Evolutionary conservation across 2,329 filamentous ascomycete species (phyloP).

Genomic region (Stachybotrys echinatus): DNA sequence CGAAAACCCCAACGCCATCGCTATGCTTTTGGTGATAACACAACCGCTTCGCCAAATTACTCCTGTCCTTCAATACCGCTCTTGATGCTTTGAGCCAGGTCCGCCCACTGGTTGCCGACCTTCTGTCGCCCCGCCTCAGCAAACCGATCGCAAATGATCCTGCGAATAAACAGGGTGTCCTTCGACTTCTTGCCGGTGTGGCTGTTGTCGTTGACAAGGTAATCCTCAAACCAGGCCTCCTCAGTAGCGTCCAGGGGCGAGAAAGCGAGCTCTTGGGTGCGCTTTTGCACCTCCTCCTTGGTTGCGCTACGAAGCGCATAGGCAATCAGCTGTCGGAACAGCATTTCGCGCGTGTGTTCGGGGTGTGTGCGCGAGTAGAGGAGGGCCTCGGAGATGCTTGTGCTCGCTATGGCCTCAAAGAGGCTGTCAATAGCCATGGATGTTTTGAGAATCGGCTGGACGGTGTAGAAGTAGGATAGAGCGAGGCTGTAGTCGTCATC

Average conservation of each 20-base stretch:
- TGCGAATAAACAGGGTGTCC: slow-evolving; percentile 70
- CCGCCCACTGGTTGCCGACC: slow-evolving; percentile 40
- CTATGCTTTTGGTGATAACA: slow-evolving; percentile 11
- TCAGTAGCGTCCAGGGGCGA: slow-evolving; percentile 67
- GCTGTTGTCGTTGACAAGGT: slow-evolving; percentile 59
- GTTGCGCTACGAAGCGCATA: slow-evolving; percentile 44
- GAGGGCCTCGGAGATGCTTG: slow-evolving; percentile 67
- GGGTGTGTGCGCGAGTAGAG: slow-evolving; percentile 65
- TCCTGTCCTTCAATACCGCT: slow-evolving; percentile 31
- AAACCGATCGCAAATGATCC: slow-evolving; percentile 61
- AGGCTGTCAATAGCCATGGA: slow-evolving; percentile 58
- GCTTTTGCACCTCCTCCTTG: slow-evolving; percentile 39
- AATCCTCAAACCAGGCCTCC: slow-evolving; percentile 69
- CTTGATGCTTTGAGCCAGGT: slow-evolving; percentile 46
- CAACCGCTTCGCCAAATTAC: slow-evolving; percentile 10
- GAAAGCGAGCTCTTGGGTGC: slow-evolving; percentile 65
- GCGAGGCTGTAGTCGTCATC: slow-evolving; percentile 57
- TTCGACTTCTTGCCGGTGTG: slow-evolving; percentile 59
- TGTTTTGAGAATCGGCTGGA: slow-evolving; percentile 65
- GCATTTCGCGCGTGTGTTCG: slow-evolving; percentile 52
- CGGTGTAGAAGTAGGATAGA: slow-evolving; percentile 73
- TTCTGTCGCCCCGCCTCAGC: slow-evolving; percentile 39
- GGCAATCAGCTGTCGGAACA: slow-evolving; percentile 63
- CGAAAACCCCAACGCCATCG: slow-evolving; percentile 16
- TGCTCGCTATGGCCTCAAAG: slow-evolving; percentile 62